Percentiles rank a stretch among this genome's conserved stretches.
Conservation (phyloP, 116 monocot genomes). For the Phalaenopsis hybrid region DNA sequence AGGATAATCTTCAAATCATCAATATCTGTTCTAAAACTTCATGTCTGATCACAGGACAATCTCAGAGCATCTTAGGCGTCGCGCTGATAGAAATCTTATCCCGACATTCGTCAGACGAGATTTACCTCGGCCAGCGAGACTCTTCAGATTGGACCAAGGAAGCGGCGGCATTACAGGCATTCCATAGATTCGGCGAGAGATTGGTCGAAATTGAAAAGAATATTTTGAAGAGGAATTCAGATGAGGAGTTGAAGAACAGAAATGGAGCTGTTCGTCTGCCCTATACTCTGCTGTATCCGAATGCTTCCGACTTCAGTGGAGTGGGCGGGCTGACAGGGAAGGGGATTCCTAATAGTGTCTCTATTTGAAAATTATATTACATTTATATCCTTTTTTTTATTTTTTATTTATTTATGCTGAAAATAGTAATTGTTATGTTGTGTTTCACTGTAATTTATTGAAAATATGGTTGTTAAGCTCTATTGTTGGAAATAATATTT, state of each 20-base stretch:
- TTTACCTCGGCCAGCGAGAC: constrained; percentile 8
- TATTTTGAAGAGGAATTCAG: constrained; percentile 5
- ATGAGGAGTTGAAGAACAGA: constrained; percentile 5
- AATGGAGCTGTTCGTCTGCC: constrained; percentile 5
- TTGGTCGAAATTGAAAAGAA: neutral
- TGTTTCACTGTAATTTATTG: too few species aligned
- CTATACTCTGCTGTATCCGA: constrained; percentile 16
- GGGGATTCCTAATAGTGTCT: constrained; percentile 72
- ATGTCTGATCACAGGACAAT: neutral
- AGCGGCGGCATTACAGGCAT: neutral
- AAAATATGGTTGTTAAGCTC: too few species aligned
- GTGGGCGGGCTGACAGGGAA: constrained; percentile 36
- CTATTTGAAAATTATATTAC: constrained; percentile 9
- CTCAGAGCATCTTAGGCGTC: constrained; percentile 5
- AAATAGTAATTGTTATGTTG: too few species aligned
- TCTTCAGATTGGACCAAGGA: constrained; percentile 18
- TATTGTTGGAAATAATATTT: too few species aligned
- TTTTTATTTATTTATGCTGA: too few species aligned
- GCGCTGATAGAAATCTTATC: constrained; percentile 11
- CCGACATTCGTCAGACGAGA: constrained; percentile 34
- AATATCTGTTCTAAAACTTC: too few species aligned
- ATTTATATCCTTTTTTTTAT: too few species aligned
- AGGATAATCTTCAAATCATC: too few species aligned
- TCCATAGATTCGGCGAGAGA: constrained; percentile 4
- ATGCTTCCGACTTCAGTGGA: constrained; percentile 12